Percentiles rank a stretch among this genome's conserved stretches.
Conservation (phyloP, 768 basidiomycete species). For the Russula emetica region DNA sequence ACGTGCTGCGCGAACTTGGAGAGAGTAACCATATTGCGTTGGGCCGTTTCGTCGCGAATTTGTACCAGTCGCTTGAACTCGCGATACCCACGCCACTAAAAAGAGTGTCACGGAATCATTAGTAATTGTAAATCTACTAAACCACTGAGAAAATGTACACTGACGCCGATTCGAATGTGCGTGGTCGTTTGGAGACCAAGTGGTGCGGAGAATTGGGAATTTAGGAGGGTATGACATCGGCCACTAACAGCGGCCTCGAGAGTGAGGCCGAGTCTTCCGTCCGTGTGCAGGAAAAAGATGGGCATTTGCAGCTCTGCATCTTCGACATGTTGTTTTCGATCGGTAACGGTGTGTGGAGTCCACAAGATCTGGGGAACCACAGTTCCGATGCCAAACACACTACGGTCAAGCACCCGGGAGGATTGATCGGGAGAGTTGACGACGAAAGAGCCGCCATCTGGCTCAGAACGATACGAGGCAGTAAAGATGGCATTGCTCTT, state of each 20-base stretch:
- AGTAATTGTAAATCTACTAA: not conserved
- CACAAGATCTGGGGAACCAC: too few relatives aligned
- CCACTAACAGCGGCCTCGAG: constrained; percentile 3
- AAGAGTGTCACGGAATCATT: not conserved
- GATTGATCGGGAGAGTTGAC: not conserved
- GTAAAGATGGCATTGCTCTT: not conserved
- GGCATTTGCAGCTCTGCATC: constrained; percentile 15
- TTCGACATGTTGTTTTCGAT: constrained; percentile 6
- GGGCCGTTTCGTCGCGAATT: constrained; percentile 9
- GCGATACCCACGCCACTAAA: constrained; percentile 18
- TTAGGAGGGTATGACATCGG: constrained; percentile 4
- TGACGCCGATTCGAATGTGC: constrained; percentile 13
- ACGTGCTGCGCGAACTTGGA: constrained; percentile 7
- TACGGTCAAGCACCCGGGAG: too few relatives aligned
- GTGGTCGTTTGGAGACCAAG: constrained; percentile 4
- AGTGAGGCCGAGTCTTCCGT: constrained; percentile 15
- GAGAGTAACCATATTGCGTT: constrained; percentile 6
- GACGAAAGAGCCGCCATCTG: not conserved
- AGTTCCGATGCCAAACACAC: too few relatives aligned
- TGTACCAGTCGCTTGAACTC: constrained; percentile 19
- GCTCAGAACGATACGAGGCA: not conserved
- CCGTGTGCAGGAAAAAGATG: constrained; percentile 6
- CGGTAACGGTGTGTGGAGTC: not conserved
- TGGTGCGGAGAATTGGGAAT: not conserved
- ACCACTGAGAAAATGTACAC: not conserved